phyloP scores from a whole-genome alignment of 495 filamentous ascomycete species.

The Xylaria scruposa region DNA sequence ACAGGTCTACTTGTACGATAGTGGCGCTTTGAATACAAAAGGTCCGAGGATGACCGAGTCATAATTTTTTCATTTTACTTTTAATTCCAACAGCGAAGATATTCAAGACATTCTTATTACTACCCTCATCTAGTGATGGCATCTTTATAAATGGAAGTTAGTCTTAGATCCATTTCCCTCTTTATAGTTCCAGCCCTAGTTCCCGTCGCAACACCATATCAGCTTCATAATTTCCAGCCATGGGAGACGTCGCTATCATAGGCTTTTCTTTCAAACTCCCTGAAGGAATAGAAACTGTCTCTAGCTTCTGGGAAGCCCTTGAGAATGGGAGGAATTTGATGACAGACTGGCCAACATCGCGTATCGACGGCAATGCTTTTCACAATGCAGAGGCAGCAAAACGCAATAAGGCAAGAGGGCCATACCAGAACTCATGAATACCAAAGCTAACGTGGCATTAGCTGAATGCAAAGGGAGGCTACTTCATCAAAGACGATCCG shows the following conservation, averaged over 20 bases:
- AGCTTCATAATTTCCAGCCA: background rate
- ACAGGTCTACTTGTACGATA: background rate
- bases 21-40: background rate
- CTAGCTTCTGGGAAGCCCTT: slow-evolving; percentile 45
- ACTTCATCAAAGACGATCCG: slow-evolving; percentile 52
- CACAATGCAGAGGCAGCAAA: background rate
- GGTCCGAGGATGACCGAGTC: background rate
- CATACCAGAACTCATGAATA: background rate
- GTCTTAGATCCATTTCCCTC: slow-evolving; percentile 20
- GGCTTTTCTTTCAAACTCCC: slow-evolving; percentile 49
- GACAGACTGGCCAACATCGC: slow-evolving; percentile 44
- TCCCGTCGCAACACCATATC: background rate
- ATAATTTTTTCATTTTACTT: background rate
- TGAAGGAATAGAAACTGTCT: slow-evolving; percentile 40
- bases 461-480: slow-evolving; percentile 31
- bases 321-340: slow-evolving; percentile 42
- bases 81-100: too few relatives aligned
- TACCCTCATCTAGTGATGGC: background rate
- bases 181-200: background rate
- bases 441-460: slow-evolving; percentile 5
- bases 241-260: slow-evolving; percentile 43
- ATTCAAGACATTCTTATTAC: background rate
- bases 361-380: slow-evolving; percentile 34
- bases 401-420: slow-evolving; percentile 4
- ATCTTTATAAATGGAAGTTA: background rate